phyloP scores from a whole-genome alignment of 2,329 filamentous ascomycete genomes.

The Triangularia verruculosa region DNA sequence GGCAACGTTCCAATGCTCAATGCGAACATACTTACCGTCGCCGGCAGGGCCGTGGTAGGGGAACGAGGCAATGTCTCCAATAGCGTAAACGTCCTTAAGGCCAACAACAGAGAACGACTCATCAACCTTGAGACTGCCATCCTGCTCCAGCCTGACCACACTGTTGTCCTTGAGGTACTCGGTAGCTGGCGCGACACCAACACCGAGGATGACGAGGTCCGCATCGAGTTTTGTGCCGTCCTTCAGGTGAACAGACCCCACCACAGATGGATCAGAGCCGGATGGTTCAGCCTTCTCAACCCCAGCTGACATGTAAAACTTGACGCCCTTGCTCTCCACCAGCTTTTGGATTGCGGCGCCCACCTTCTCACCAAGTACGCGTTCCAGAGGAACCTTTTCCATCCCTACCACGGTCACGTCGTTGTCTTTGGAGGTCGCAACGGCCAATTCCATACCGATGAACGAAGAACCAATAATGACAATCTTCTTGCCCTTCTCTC shows the following conservation, averaged over 20 bases:
- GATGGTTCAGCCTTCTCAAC: slow-evolving; percentile 83
- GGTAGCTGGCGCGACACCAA: slow-evolving; percentile 84
- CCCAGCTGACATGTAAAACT: slow-evolving; percentile 76
- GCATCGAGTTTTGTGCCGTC: slow-evolving; percentile 82
- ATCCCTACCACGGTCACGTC: slow-evolving; percentile 83
- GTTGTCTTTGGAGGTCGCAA: slow-evolving; percentile 75
- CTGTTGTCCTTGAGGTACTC: slow-evolving; percentile 74
- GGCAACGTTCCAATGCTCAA: slow-evolving; percentile 98
- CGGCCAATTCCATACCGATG: slow-evolving; percentile 97
- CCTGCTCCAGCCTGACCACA: slow-evolving; percentile 67
- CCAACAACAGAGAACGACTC: slow-evolving; percentile 74
- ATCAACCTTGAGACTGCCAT: slow-evolving; percentile 82
- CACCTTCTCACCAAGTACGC: slow-evolving; percentile 78
- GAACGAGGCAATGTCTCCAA: slow-evolving; percentile 93
- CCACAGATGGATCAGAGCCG: slow-evolving; percentile 61
- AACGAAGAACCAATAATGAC: slow-evolving; percentile 91
- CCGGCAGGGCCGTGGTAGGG: slow-evolving; percentile 90
- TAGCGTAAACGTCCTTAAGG: slow-evolving; percentile 79
- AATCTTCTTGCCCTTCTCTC: slow-evolving; percentile 83
- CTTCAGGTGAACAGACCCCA: slow-evolving; percentile 78
- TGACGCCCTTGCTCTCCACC: slow-evolving; percentile 82
- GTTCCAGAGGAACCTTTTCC: slow-evolving; percentile 80
- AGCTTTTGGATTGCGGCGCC: slow-evolving; percentile 76
- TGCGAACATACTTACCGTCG: slow-evolving; percentile 69
- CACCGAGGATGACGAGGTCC: slow-evolving; percentile 86